A percentile compares a stretch with the other conserved stretches of the same genome.
Evolutionary conservation across 768 basidiomycete genomes (phyloP).

Genomic region (Russula dissimulans): DNA sequence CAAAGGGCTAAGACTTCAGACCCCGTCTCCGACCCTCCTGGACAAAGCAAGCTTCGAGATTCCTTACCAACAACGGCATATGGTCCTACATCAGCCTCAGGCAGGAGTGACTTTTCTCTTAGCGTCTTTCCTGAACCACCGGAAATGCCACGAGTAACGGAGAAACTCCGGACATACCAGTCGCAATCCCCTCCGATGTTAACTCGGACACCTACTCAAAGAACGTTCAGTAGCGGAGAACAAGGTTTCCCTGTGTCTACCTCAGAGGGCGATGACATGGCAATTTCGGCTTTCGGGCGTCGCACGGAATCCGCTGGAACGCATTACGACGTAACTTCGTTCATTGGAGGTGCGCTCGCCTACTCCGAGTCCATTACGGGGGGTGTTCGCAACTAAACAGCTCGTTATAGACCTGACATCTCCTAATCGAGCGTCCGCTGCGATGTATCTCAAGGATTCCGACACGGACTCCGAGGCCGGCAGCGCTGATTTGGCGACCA

Average conservation of each 20-base stretch:
- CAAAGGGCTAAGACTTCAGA: not conserved
- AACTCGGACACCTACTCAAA: slow-evolving; percentile 20
- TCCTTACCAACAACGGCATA: slow-evolving; percentile 2
- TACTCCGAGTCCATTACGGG: not conserved
- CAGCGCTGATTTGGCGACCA: slow-evolving; percentile 4
- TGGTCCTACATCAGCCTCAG: slow-evolving; percentile 19
- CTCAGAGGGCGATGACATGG: not conserved
- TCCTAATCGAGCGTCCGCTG: slow-evolving; percentile 18
- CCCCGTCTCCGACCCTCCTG: not conserved
- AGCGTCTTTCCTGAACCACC: slow-evolving; percentile 66
- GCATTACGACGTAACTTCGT: slow-evolving; percentile 66
- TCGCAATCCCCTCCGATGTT: not conserved
- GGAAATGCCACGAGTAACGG: slow-evolving; percentile 11
- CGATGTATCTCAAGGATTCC: not conserved
- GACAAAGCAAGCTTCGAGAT: not conserved
- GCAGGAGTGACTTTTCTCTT: slow-evolving; percentile 50
- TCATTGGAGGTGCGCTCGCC: slow-evolving; percentile 44
- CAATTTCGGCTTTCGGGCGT: not conserved
- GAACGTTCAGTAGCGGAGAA: slow-evolving; percentile 23
- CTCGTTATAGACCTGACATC: slow-evolving; percentile 28
- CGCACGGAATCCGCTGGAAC: slow-evolving; percentile 39
- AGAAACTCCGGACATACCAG: not conserved
- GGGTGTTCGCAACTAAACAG: not conserved
- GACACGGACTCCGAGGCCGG: slow-evolving; percentile 4
- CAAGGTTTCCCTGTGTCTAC: slow-evolving; percentile 19